Conservation (phyloP, 192 early-diverging fungal genomes). For the Lobulomyces angularis region DNA sequence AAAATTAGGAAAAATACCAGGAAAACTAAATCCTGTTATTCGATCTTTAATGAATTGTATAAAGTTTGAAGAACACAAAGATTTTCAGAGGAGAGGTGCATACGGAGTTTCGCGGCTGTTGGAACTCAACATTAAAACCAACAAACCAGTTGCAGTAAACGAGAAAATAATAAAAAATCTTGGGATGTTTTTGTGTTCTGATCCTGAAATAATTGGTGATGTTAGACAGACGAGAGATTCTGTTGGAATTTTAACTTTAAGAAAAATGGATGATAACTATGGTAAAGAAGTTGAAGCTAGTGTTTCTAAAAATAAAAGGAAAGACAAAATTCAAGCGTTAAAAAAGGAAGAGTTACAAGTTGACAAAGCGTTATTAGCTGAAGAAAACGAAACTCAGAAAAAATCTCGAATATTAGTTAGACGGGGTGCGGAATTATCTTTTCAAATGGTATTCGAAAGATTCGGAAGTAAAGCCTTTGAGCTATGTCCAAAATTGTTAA, state of each 20-base stretch:
- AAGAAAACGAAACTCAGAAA: slow-evolving; percentile 12
- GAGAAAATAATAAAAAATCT: slow-evolving; percentile 88
- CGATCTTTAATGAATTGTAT: slow-evolving; percentile 77
- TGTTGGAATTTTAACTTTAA: slow-evolving; percentile 14
- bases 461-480: slow-evolving; percentile 59
- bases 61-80: slow-evolving; percentile 44
- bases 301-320: too few species aligned
- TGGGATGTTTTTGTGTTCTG: slow-evolving; percentile 69
- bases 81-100: slow-evolving; percentile 46
- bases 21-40: slow-evolving; percentile 72
- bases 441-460: slow-evolving; percentile 46
- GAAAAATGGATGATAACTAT: slow-evolving; percentile 6
- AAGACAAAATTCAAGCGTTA: too few species aligned
- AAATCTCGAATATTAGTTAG: slow-evolving; percentile 11
- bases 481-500: slow-evolving; percentile 60
- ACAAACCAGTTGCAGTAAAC: slow-evolving; percentile 32
- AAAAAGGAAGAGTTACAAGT: too few species aligned
- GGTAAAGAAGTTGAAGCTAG: slow-evolving; percentile 1
- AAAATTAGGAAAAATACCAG: slow-evolving; percentile 59
- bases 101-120: slow-evolving; percentile 35
- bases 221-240: slow-evolving; percentile 8
- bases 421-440: slow-evolving; percentile 27
- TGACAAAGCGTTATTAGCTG: slow-evolving; percentile 12
- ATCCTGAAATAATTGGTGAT: slow-evolving; percentile 33
- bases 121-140: slow-evolving; percentile 44